Evolutionary conservation across 495 filamentous ascomycete species (phyloP), one percentile per base, ranked within the genome.

Genomic region (Tuber umbilicatum): DNA sequence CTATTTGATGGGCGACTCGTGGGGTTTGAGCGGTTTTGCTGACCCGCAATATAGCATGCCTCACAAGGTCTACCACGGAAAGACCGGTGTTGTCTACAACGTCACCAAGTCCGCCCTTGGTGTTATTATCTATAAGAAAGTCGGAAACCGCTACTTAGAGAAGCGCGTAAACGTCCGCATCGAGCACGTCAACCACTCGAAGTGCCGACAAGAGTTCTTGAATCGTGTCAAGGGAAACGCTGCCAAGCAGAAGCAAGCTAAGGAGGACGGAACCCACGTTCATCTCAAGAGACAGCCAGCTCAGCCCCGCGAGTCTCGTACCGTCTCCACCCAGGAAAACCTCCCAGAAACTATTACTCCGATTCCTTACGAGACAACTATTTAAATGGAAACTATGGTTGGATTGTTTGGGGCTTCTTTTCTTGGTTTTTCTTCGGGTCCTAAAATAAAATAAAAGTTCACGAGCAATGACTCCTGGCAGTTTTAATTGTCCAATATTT

Each of bases 151-250:
- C 80, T 98, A 97, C 90, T 87, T 99, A 84, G 95, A 98, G 91
- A 98, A 99, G 92, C 94, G 95, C 85, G 89, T 99, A 87, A 97
- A 95, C 89, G 88, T 99, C 87, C 93, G 95, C 84, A 88, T 98
- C 86, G 95, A 99, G 91, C 95, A 99, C 90, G 89, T 98, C 87
- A 89, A 88, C 84, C 91, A 91, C 82, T 97, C 94, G 81, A 91
- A 94, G 83, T 97, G 93, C 83, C 89, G 95, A 82, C 93, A 97
- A 79, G 94, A 93, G 83, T 98, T 98, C 89, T 87, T 99, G 84
- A 90, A 89, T 85, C 92, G 95, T 81, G 95, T 99, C 84, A 97
- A 97, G 92, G 87, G 89, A 84, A 99, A 98, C 86, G 93, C 93
- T 81, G 89, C 88, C 84, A 91, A 94, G 86, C 94, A 93, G 91